Conservation (phyloP, 1,139 yeast genomes). For the Meyerozyma carpophila region DNA sequence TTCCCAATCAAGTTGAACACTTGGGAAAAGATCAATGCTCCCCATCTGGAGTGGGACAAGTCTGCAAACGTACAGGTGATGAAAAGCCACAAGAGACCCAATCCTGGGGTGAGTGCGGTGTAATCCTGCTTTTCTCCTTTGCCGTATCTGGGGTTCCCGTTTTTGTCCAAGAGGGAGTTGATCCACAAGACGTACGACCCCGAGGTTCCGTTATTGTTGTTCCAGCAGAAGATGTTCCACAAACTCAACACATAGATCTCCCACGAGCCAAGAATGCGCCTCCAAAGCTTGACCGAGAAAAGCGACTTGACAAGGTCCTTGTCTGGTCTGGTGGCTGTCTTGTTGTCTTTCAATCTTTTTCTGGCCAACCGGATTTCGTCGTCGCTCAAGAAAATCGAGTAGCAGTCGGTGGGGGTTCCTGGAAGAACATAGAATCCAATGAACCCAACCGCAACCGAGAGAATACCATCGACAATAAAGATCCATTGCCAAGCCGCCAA, state of each 20-base stretch:
- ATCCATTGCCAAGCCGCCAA: slow-evolving; percentile 70
- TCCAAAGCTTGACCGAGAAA: slow-evolving; percentile 37
- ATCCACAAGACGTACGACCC: slow-evolving; percentile 51
- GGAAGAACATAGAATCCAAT: slow-evolving; percentile 61
- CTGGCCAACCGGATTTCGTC: slow-evolving; percentile 63
- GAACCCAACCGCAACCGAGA: slow-evolving; percentile 56
- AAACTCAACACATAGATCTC: slow-evolving; percentile 45
- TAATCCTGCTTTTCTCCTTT: slow-evolving; percentile 34
- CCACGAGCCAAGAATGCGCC: slow-evolving; percentile 47
- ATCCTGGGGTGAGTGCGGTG: slow-evolving; percentile 41
- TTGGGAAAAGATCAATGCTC: slow-evolving; percentile 53
- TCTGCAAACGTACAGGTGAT: slow-evolving; percentile 43
- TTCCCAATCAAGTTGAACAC: slow-evolving; percentile 36
- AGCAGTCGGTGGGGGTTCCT: slow-evolving; percentile 61
- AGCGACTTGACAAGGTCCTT: slow-evolving; percentile 4
- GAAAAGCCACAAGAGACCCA: slow-evolving; percentile 38
- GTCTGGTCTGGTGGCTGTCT: slow-evolving; percentile 24
- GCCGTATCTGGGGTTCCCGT: slow-evolving; percentile 21
- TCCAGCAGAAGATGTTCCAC: slow-evolving; percentile 63
- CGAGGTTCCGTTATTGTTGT: slow-evolving; percentile 41
- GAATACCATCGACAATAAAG: slow-evolving; percentile 60
- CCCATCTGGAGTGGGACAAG: slow-evolving; percentile 49
- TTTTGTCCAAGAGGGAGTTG: slow-evolving; percentile 23
- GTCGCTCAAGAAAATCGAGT: slow-evolving; percentile 51
- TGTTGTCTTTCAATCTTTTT: slow-evolving; percentile 45